Conservation (phyloP, 768 basidiomycete species). For the Termitomyces sp. region DNA sequence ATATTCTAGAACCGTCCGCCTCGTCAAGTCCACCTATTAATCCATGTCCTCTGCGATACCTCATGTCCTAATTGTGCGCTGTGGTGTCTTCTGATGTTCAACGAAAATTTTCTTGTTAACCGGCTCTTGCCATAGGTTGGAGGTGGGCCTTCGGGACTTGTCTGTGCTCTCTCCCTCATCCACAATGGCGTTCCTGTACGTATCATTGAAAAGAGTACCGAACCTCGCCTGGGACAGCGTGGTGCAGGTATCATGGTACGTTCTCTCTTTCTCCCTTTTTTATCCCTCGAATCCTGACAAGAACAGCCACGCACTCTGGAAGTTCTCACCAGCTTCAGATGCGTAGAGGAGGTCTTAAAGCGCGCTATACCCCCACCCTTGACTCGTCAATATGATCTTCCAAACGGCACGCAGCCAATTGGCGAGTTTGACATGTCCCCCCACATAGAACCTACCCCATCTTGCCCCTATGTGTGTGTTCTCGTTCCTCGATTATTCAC, state of each 20-base stretch:
- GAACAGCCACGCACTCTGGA: constrained; percentile 39
- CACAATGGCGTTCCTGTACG: constrained; percentile 42
- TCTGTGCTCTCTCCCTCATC: constrained; percentile 34
- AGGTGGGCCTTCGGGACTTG: constrained; percentile 40
- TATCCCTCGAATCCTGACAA: not conserved
- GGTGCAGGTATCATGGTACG: constrained; percentile 32
- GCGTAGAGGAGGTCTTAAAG: constrained; percentile 29
- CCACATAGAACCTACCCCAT: constrained; percentile 21
- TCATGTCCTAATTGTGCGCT: constrained; percentile 19
- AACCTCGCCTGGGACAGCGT: constrained; percentile 30
- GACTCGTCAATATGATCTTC: constrained; percentile 29
- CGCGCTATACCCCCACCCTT: constrained; percentile 19
- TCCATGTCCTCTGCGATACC: constrained; percentile 3
- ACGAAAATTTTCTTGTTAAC: not conserved
- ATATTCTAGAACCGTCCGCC: constrained; percentile 1
- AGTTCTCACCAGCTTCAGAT: constrained; percentile 32
- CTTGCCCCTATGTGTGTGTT: constrained; percentile 26
- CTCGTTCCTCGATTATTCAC: not conserved
- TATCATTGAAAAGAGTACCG: constrained; percentile 41
- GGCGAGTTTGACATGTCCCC: constrained; percentile 30
- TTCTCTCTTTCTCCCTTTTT: not conserved
- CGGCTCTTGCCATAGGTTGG: constrained; percentile 28
- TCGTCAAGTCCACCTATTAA: not conserved
- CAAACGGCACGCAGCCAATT: constrained; percentile 19
- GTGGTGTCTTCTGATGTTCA: not conserved